Conservation (phyloP, 495 filamentous ascomycete genomes). For the Penicillium coprophilum region DNA sequence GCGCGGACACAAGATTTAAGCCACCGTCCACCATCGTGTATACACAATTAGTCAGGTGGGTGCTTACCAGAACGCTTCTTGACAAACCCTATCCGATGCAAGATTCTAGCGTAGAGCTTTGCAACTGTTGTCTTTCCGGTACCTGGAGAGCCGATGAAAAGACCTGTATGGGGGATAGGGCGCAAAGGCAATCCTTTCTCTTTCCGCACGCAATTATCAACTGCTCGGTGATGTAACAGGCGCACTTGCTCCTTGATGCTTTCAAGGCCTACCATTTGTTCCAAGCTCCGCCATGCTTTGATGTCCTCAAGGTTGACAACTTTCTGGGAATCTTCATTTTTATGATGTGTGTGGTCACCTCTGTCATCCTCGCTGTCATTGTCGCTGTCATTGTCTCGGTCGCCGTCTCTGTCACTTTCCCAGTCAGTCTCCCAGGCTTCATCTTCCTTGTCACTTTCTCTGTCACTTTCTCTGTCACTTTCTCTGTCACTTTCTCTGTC, state of each 20-base stretch:
- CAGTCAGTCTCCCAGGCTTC: background rate
- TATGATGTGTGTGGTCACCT: too few relatives aligned
- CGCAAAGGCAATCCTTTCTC: background rate
- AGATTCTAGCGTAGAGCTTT: constrained; percentile 60
- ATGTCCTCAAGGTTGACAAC: background rate
- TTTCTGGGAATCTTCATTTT: background rate
- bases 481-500: background rate
- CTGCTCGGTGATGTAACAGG: background rate
- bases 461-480: background rate
- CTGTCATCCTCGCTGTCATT: background rate
- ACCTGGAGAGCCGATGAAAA: constrained; percentile 66
- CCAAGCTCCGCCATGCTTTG: background rate
- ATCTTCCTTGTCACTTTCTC: background rate
- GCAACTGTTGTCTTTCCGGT: constrained; percentile 72
- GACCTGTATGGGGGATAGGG: constrained; percentile 17
- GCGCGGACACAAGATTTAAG: background rate
- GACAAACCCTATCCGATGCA: constrained; percentile 54
- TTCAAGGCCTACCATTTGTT: background rate
- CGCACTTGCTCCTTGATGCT: background rate
- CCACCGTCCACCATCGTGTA: background rate
- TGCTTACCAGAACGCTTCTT: background rate
- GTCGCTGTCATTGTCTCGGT: background rate
- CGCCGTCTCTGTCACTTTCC: background rate
- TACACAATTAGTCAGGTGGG: background rate
- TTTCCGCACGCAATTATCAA: background rate